Evolutionary conservation across 192 early-diverging fungal species (phyloP).

Genomic region (Jimgerdemannia flammicorona): DNA sequence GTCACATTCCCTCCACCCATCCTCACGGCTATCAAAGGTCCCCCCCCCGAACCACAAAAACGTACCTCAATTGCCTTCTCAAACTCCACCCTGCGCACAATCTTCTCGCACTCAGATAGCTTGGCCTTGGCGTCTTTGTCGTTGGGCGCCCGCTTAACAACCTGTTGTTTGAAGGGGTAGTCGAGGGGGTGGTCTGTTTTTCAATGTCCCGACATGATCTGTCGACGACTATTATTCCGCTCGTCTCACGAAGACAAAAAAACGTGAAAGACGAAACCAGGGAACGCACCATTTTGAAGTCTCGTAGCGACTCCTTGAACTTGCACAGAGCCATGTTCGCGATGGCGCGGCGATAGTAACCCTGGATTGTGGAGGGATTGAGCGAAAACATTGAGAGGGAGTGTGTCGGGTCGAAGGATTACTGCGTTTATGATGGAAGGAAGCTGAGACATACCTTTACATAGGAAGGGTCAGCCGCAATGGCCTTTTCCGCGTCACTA

Average conservation of each 20-base stretch:
- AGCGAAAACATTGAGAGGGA: background rate
- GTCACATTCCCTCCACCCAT: background rate
- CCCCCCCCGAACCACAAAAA: background rate
- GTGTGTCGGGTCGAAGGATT: background rate
- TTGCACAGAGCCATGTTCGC: constrained; percentile 84
- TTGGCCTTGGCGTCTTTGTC: constrained; percentile 80
- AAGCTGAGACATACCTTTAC: constrained; percentile 54
- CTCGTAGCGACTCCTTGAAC: constrained; percentile 78
- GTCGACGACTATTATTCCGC: no score
- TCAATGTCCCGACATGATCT: no score
- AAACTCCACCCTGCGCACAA: constrained; percentile 81
- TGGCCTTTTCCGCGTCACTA: constrained; percentile 78
- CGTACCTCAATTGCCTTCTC: constrained; percentile 88
- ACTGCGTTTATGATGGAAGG: background rate
- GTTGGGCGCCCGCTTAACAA: constrained; percentile 70
- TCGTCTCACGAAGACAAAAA: background rate
- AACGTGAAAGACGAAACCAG: background rate
- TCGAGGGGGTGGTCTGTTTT: background rate
- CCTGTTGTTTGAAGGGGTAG: constrained; percentile 19
- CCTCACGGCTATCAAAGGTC: no score
- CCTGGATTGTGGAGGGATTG: constrained; percentile 29
- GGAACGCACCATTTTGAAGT: constrained; percentile 58
- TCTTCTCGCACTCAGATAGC: constrained; percentile 88
- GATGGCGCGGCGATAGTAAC: constrained; percentile 89
- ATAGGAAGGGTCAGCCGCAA: constrained; percentile 76